Evolutionary conservation across 2,329 filamentous ascomycete genomes (phyloP).

Genomic region (Metarhizium anisopliae): DNA sequence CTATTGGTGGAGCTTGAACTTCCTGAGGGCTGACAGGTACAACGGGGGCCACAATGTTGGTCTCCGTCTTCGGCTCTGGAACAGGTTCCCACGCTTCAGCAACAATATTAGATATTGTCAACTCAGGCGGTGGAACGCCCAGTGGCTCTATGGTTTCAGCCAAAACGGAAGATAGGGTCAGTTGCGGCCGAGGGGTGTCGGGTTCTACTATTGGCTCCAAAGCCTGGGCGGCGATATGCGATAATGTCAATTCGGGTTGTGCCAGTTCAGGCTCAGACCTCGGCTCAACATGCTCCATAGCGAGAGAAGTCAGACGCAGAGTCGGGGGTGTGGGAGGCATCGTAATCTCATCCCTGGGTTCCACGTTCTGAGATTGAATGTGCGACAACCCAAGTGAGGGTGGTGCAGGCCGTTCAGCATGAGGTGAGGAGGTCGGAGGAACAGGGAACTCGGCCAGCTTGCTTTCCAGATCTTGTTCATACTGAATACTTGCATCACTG

Average conservation of each 20-base stretch:
- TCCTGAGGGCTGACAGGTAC: not conserved
- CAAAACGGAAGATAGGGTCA: constrained; percentile 18
- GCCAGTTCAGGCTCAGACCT: constrained; percentile 1
- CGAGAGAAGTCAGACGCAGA: constrained; percentile 18
- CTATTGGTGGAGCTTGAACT: constrained; percentile 5
- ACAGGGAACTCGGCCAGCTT: constrained; percentile 46
- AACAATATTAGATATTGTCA: constrained; percentile 23
- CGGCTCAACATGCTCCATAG: constrained; percentile 22
- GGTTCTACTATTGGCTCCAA: constrained; percentile 18
- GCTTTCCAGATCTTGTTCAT: constrained; percentile 40
- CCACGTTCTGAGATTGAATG: constrained; percentile 35
- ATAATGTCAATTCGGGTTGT: constrained; percentile 13
- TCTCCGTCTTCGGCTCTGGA: constrained; percentile 14
- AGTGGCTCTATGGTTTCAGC: constrained; percentile 19
- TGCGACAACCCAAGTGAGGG: constrained; percentile 33
- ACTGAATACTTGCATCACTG: constrained; percentile 44
- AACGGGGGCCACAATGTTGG: not conserved
- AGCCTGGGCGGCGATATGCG: constrained; percentile 14
- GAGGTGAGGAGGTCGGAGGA: constrained; percentile 35
- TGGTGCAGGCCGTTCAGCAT: constrained; percentile 18
- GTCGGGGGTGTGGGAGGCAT: constrained; percentile 19
- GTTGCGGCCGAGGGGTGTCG: constrained; percentile 13
- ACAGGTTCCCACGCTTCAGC: constrained; percentile 18
- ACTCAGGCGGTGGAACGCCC: constrained; percentile 12
- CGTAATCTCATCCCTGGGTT: constrained; percentile 31